Evolutionary conservation across 257 asterid species (phyloP).

Genomic region (Nicotiana tabacum): DNA sequence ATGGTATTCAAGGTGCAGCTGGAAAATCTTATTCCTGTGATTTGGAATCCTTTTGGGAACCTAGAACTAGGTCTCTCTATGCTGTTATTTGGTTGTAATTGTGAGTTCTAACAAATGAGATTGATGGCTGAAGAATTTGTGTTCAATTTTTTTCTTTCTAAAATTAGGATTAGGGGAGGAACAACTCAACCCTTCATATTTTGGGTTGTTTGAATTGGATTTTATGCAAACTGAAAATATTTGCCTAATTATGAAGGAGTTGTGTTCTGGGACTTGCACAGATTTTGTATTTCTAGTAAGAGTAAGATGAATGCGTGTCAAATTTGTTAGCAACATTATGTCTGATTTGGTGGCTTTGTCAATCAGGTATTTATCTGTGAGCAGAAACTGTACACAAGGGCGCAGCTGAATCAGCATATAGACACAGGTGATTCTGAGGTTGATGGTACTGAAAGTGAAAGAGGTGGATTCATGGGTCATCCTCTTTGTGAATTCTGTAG

Average conservation of each 20-base stretch:
- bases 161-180: neutral
- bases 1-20: neutral
- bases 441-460: conserved; percentile 96
- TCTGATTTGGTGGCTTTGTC: conserved; percentile 18
- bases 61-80: neutral
- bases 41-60: neutral
- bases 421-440: conserved; percentile 89
- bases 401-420: conserved; percentile 77
- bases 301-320: neutral
- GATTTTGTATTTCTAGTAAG: neutral
- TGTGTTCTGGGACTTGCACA: neutral
- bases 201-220: neutral
- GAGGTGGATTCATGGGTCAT: conserved; percentile 96
- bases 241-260: neutral
- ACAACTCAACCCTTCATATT: neutral
- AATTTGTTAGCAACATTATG: conserved; percentile 3
- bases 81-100: neutral
- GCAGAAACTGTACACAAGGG: conserved; percentile 81
- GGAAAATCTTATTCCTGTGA: neutral
- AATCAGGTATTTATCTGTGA: conserved; percentile 86
- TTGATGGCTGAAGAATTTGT: neutral
- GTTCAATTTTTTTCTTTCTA: neutral
- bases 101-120: neutral
- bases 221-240: neutral
- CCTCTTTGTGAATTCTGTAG: conserved; percentile 86